Evolutionary conservation across 169 alveolate genomes (phyloP).

Genomic region (Plasmodium adleri): DNA sequence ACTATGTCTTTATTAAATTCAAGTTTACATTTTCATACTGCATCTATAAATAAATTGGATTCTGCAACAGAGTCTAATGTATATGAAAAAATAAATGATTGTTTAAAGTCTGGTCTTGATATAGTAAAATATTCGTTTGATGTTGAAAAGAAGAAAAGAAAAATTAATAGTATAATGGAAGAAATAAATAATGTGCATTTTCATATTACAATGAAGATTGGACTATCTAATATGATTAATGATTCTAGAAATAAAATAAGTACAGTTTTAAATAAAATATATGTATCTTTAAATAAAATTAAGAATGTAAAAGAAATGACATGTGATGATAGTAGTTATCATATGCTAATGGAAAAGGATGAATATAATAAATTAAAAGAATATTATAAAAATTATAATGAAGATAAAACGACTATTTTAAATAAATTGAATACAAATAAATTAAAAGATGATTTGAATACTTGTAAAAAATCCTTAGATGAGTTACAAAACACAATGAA

Average conservation of each 20-base stretch:
- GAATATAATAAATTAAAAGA: constrained; percentile 27
- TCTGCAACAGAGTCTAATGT: constrained; percentile 1
- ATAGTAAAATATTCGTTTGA: constrained; percentile 28
- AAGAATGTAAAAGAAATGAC: background rate
- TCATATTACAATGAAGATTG: constrained; percentile 11
- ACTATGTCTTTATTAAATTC: constrained; percentile 2
- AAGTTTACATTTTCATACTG: background rate
- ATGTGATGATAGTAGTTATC: constrained; percentile 1
- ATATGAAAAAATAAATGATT: constrained; percentile 1
- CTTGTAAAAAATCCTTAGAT: background rate
- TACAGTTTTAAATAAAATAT: constrained; percentile 8
- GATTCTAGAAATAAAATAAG: constrained; percentile 16
- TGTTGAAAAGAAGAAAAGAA: constrained; percentile 8
- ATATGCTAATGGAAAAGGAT: constrained; percentile 2
- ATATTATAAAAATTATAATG: constrained; percentile 8
- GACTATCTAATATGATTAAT: background rate
- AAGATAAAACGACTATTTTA: background rate
- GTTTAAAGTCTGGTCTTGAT: constrained; percentile 3
- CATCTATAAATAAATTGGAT: constrained; percentile 11
- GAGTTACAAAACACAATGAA: constrained; percentile 3
- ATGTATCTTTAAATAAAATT: constrained; percentile 10
- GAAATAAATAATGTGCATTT: constrained; percentile 13
- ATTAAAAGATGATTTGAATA: constrained; percentile 11
- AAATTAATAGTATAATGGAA: constrained; percentile 13
- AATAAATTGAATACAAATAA: background rate